phyloP scores from a whole-genome alignment of 225 moss, liverwort and hornwort species.

The Takakia lepidozioides region DNA sequence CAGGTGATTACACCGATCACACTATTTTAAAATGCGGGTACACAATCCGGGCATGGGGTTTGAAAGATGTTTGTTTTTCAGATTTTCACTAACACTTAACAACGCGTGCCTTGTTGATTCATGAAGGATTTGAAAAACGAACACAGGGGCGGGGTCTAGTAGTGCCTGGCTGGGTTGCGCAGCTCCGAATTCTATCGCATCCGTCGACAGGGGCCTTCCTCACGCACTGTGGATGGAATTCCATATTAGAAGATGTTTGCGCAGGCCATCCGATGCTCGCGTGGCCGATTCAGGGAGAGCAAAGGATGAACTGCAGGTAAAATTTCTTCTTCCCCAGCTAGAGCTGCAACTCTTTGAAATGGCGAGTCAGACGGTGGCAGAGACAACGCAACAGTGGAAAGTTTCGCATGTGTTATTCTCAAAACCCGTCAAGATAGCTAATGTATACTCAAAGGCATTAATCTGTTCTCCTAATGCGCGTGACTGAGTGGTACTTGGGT shows the following conservation, averaged over 20 bases:
- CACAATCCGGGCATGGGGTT: no score
- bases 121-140: slow-evolving; percentile 25
- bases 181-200: slow-evolving; percentile 22
- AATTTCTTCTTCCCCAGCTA: background rate
- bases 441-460: no score
- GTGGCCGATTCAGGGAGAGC: slow-evolving; percentile 19
- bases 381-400: no score
- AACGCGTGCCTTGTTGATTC: no score
- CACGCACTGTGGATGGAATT: slow-evolving; percentile 45
- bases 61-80: no score
- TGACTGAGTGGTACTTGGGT: no score
- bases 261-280: slow-evolving; percentile 22
- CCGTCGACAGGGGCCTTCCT: slow-evolving; percentile 24
- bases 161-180: slow-evolving; percentile 8
- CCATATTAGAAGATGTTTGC: slow-evolving; percentile 18
- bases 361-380: no score
- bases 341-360: background rate
- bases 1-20: slow-evolving; percentile 18
- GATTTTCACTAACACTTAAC: no score
- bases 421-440: no score
- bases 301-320: slow-evolving; percentile 32
- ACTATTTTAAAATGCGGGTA: no score
- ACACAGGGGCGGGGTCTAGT: slow-evolving; percentile 22
- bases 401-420: no score
- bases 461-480: no score